Conservation (phyloP, 768 basidiomycete genomes). For the Phaeotremella fagi region DNA sequence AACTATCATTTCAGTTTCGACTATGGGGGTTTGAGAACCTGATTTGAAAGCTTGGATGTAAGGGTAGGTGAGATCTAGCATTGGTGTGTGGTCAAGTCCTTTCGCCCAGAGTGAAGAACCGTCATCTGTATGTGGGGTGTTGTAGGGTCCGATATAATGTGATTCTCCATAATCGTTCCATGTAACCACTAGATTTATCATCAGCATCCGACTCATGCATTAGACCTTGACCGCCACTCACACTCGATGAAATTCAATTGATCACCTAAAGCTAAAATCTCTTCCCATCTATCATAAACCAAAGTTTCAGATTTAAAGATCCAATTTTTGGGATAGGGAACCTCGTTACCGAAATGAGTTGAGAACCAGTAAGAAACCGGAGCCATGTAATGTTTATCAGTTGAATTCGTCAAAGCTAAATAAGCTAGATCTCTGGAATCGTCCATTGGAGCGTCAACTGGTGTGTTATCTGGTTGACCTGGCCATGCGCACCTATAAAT, state of each 20-base stretch:
- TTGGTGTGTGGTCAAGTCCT: slow-evolving; percentile 42
- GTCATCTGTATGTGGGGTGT: slow-evolving; percentile 43
- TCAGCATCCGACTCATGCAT: not conserved
- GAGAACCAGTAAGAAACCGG: slow-evolving; percentile 42
- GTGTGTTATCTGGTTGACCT: slow-evolving; percentile 36
- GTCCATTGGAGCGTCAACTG: slow-evolving; percentile 29
- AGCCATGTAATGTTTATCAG: slow-evolving; percentile 40
- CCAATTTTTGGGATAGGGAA: slow-evolving; percentile 47
- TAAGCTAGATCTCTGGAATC: slow-evolving; percentile 28
- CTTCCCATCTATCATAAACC: slow-evolving; percentile 45
- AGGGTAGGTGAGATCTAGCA: slow-evolving; percentile 44
- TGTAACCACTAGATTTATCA: slow-evolving; percentile 18
- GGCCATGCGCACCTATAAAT: slow-evolving; percentile 48
- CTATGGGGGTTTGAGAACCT: slow-evolving; percentile 24
- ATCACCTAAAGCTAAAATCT: slow-evolving; percentile 33
- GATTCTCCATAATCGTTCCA: slow-evolving; percentile 46
- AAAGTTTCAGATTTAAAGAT: slow-evolving; percentile 44
- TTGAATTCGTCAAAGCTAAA: slow-evolving; percentile 7
- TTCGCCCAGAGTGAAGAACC: slow-evolving; percentile 42
- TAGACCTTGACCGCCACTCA: slow-evolving; percentile 3
- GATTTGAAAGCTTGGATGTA: slow-evolving; percentile 48
- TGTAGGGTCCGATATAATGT: slow-evolving; percentile 44
- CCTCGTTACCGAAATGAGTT: slow-evolving; percentile 44
- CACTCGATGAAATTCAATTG: slow-evolving; percentile 39
- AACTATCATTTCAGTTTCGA: slow-evolving; percentile 40